Evolutionary conservation across 768 basidiomycete species (phyloP).

Genomic region (Boletales sp.): DNA sequence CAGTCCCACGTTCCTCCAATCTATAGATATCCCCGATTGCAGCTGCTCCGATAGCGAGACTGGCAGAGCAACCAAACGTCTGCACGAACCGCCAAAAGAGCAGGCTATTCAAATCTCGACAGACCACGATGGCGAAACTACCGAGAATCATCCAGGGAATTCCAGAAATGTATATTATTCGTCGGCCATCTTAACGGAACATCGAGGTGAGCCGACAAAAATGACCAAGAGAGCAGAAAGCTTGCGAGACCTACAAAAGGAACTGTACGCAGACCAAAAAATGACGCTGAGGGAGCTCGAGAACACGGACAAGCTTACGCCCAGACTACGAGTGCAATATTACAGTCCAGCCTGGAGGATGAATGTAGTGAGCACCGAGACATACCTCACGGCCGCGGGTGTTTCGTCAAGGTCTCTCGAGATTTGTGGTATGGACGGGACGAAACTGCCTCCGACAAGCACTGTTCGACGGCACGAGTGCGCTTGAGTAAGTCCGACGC

Average conservation of each 20-base stretch:
- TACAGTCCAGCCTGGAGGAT: neutral
- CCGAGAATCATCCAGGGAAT: slow-evolving; percentile 58
- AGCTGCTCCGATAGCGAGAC: slow-evolving; percentile 45
- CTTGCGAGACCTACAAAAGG: slow-evolving; percentile 41
- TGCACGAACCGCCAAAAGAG: slow-evolving; percentile 67
- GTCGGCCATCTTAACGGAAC: slow-evolving; percentile 53
- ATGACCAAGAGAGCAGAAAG: neutral
- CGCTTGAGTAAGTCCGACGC: neutral
- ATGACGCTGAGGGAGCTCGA: slow-evolving; percentile 44
- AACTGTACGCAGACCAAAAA: slow-evolving; percentile 49
- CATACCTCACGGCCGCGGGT: slow-evolving; percentile 54
- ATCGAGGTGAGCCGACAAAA: neutral
- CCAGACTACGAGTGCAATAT: slow-evolving; percentile 32
- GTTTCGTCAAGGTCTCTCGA: slow-evolving; percentile 61
- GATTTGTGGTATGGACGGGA: slow-evolving; percentile 73
- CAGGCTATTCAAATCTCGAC: slow-evolving; percentile 40
- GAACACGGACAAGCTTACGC: slow-evolving; percentile 51
- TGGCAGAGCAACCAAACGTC: slow-evolving; percentile 34
- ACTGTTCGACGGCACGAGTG: slow-evolving; percentile 38
- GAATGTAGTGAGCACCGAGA: neutral
- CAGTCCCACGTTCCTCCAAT: slow-evolving; percentile 57
- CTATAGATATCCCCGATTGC: slow-evolving; percentile 66
- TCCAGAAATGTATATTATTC: slow-evolving; percentile 55
- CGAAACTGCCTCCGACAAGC: slow-evolving; percentile 65
- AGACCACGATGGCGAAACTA: slow-evolving; percentile 55